These are phyloP conservation scores for Sporothrix pseudoabietina DNA, from an alignment of 2,329 filamentous ascomycete genomes.

Conservation along the genomic window DNA sequence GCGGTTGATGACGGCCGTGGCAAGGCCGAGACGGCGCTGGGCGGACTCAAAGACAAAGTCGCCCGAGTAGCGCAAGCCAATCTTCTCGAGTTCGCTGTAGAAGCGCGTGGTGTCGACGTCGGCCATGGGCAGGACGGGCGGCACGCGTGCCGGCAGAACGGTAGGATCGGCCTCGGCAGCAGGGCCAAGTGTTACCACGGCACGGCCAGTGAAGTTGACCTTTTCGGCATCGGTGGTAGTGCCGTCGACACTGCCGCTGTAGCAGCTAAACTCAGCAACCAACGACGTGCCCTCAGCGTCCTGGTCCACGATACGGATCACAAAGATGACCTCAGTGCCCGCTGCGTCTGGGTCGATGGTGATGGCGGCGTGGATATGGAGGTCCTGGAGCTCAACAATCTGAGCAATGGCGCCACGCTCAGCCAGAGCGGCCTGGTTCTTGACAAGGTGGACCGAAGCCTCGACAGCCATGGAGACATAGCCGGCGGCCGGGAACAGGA, in stretches of 20 bases:
- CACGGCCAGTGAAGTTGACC: conserved; percentile 30
- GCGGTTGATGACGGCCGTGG: conserved; percentile 22
- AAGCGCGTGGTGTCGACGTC: conserved; percentile 30
- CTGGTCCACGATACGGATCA: conserved; percentile 23
- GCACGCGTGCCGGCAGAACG: conserved; percentile 26
- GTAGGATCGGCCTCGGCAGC: neutral
- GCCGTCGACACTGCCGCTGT: conserved; percentile 31
- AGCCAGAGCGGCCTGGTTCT: conserved; percentile 7
- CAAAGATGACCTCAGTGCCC: conserved; percentile 31
- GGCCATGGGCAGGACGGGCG: conserved; percentile 27
- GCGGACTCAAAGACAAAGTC: conserved; percentile 30
- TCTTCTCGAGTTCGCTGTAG: conserved; percentile 31
- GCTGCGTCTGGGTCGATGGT: conserved; percentile 30
- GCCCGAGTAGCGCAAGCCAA: conserved; percentile 30
- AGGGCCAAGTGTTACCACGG: conserved; percentile 22
- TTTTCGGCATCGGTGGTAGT: conserved; percentile 28
- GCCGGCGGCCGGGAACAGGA: conserved; percentile 50
- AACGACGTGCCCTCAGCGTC: neutral
- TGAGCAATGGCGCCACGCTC: conserved; percentile 9
- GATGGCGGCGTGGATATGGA: conserved; percentile 30
- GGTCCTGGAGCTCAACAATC: conserved; percentile 31
- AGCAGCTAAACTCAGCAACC: conserved; percentile 29
- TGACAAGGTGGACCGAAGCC: conserved; percentile 38
- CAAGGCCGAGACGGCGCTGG: conserved; percentile 25
- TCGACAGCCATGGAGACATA: conserved; percentile 47